Evolutionary conservation across 176 grass and related monocot species (phyloP).

Genomic region (sorghum (Sorghum bicolor)): Sorghum_bicolor_NCBIv3 NC_012872.2:64224501-64225000

Average conservation of each 20-base stretch:
- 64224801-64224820: slow-evolving; percentile 48
- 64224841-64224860: slow-evolving; percentile 47
- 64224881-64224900: slow-evolving; percentile 42
- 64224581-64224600: slow-evolving; percentile 48
- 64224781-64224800: slow-evolving; percentile 29
- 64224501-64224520: too few relatives aligned
- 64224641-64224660: slow-evolving; percentile 50
- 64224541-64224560: too few relatives aligned
- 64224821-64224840: slow-evolving; percentile 38
- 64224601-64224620: slow-evolving; percentile 31
- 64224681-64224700: slow-evolving; percentile 47
- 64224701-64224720: slow-evolving; percentile 40
- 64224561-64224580: not conserved
- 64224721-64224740: slow-evolving; percentile 33
- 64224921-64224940: slow-evolving; percentile 44
- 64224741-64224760: slow-evolving; percentile 45
- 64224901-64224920: slow-evolving; percentile 57
- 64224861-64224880: slow-evolving; percentile 28
- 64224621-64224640: slow-evolving; percentile 38
- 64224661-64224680: slow-evolving; percentile 47
- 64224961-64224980: slow-evolving; percentile 40
- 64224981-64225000: slow-evolving; percentile 42
- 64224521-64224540: too few relatives aligned
- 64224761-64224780: slow-evolving; percentile 35
- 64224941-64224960: slow-evolving; percentile 47